These are phyloP conservation scores for Closterium sp. DNA, from an alignment of 139 green algal species.

Conservation along the genomic window DNA sequence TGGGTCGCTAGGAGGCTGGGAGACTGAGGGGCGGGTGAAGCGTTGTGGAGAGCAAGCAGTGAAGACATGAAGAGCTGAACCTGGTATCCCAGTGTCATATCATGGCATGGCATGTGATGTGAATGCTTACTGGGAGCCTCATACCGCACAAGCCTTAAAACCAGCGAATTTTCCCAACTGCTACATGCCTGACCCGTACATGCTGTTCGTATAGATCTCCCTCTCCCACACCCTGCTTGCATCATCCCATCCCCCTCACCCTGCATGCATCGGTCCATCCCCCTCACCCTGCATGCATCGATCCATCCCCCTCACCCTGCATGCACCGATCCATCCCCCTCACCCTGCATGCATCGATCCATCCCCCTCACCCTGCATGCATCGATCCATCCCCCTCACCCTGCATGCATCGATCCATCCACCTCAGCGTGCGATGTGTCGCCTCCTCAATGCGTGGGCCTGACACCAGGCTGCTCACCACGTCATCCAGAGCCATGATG, in stretches of 20 bases:
- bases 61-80: neutral
- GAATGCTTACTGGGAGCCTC: too few species aligned
- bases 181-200: too few species aligned
- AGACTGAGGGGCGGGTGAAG: neutral
- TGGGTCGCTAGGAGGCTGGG: too few species aligned
- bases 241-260: neutral
- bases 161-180: too few species aligned
- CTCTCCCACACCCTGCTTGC: too few species aligned
- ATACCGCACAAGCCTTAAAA: too few species aligned
- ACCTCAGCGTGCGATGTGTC: constrained; percentile 84
- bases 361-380: neutral
- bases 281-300: neutral
- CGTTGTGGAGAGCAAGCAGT: neutral
- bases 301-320: neutral
- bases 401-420: constrained; percentile 93
- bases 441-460: constrained; percentile 85
- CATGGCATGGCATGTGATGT: too few species aligned
- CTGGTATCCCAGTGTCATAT: too few species aligned
- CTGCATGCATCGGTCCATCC: neutral
- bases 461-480: constrained; percentile 68
- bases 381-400: neutral
- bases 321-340: neutral
- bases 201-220: too few species aligned
- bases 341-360: neutral
- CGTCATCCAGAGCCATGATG: constrained; percentile 96